Conservation (phyloP, 805 yeast genomes). For the Candida chilensis region DNA sequence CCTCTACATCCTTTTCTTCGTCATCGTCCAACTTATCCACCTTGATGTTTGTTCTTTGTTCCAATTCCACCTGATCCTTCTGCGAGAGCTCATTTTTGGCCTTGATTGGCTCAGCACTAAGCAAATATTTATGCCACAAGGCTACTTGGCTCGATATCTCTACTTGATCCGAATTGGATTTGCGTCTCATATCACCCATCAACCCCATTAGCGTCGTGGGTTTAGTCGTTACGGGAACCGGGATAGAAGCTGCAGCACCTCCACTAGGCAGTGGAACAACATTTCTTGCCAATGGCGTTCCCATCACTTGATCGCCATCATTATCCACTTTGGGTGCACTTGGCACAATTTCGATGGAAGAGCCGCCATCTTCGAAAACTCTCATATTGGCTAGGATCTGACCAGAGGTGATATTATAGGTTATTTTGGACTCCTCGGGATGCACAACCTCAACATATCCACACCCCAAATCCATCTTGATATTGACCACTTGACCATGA, state of each 20-base stretch:
- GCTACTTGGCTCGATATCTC: slow-evolving; percentile 4
- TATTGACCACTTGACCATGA: slow-evolving; percentile 15
- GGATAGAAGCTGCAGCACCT: neutral
- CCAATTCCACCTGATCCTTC: slow-evolving; percentile 22
- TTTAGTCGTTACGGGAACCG: neutral
- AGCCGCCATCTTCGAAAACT: neutral
- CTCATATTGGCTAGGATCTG: neutral
- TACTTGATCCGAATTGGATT: neutral
- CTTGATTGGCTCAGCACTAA: slow-evolving; percentile 17
- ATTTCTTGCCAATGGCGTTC: neutral
- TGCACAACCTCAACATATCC: slow-evolving; percentile 9
- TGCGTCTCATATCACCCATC: neutral
- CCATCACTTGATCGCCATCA: neutral
- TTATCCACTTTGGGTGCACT: neutral
- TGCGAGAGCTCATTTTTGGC: slow-evolving; percentile 18
- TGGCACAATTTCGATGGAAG: neutral
- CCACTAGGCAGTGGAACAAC: neutral
- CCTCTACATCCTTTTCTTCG: slow-evolving; percentile 11
- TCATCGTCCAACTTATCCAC: neutral
- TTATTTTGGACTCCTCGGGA: neutral
- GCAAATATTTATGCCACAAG: slow-evolving; percentile 11
- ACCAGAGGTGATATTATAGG: neutral
- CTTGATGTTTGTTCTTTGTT: slow-evolving; percentile 10
- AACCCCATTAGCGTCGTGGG: neutral
- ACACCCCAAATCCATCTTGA: slow-evolving; percentile 18